Percentiles rank a stretch among this genome's conserved stretches.
Evolutionary conservation across 345 rosid genomes (phyloP).

Genomic region (Brassica incana): DNA sequence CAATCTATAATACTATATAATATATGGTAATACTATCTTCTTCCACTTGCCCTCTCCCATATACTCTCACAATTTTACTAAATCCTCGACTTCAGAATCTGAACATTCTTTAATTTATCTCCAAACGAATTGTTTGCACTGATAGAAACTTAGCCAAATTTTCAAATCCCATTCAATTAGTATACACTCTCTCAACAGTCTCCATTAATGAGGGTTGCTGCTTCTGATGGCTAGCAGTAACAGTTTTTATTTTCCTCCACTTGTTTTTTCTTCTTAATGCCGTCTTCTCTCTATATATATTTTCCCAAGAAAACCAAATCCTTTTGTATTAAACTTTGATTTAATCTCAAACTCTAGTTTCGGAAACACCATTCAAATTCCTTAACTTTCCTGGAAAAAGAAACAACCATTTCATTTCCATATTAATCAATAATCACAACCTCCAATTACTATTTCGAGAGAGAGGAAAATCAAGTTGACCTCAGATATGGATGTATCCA

Average conservation of each 20-base stretch:
- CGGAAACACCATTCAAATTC: constrained; percentile 1
- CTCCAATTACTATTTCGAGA: neutral
- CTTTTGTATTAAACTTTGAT: constrained; percentile 10
- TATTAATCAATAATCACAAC: neutral
- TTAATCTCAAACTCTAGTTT: constrained; percentile 14
- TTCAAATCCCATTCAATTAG: constrained; percentile 35
- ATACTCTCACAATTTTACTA: constrained; percentile 18
- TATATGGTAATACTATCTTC: constrained; percentile 3
- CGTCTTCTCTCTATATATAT: constrained; percentile 24
- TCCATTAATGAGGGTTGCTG: constrained; percentile 41
- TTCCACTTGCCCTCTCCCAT: constrained; percentile 9
- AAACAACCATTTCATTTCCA: neutral
- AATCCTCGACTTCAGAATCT: constrained; percentile 25
- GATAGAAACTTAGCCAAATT: neutral
- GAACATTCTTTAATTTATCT: constrained; percentile 17
- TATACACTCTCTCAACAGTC: constrained; percentile 40
- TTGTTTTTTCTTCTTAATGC: constrained; percentile 19
- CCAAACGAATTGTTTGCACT: constrained; percentile 1
- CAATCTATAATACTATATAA: neutral
- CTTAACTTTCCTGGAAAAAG: neutral
- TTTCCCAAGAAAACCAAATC: constrained; percentile 12
- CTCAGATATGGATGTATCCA: constrained; percentile 56
- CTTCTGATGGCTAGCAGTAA: constrained; percentile 31
- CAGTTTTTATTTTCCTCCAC: constrained; percentile 14
- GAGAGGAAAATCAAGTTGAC: neutral